Evolutionary conservation across 495 filamentous ascomycete genomes (phyloP), one percentile per base, ranked within the genome.

Genomic region (Xylaria curta): DNA sequence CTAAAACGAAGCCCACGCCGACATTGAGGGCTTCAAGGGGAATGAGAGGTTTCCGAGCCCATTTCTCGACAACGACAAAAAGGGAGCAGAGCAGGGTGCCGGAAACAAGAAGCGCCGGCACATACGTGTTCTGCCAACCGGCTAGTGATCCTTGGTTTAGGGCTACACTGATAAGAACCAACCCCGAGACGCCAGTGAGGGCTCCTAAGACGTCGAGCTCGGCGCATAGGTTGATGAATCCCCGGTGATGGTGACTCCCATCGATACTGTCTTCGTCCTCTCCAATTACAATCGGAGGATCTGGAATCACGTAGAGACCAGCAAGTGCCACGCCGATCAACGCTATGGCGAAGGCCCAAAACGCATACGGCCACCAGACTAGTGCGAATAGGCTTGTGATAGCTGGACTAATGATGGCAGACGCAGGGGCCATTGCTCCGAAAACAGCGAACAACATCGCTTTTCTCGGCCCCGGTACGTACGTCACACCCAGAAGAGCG

Each of bases 291-390:
- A 81, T 81, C 4, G 83, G 76, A 7, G 89, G 89, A 59, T 88
- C 42, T 78, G 91, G 91, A 56, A 92, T 83, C 8, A 85, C 76
- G 13, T 84, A 69, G 15, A 81, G 75, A 1, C 82, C 85, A 6
- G 83, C 73, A 10, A 85, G 49, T 2, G 87, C 82, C 36, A 82
- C 79, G 15, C 81, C 65, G 4, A 83, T 46, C 28, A 84, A 83
- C 17, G 85, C 77, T 68, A 89, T 84, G 42, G 83, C 82, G 53
- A 92, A 85, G 3, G 83, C 83, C 68, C 88, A 83, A 74, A 87
- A 92, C 0, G 86, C 83, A 89, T 91, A 93, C 1, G 86, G 87
- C 91, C 91, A 93, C 85, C 86, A 89, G 8, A 82, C 83, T 47
- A 88, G 77, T 7, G 89, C 83, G 3, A 91, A 86, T 4, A 92